These are phyloP conservation scores for Boletus vermiculosoides DNA, from an alignment of 768 basidiomycete species.

Conservation along the genomic window DNA sequence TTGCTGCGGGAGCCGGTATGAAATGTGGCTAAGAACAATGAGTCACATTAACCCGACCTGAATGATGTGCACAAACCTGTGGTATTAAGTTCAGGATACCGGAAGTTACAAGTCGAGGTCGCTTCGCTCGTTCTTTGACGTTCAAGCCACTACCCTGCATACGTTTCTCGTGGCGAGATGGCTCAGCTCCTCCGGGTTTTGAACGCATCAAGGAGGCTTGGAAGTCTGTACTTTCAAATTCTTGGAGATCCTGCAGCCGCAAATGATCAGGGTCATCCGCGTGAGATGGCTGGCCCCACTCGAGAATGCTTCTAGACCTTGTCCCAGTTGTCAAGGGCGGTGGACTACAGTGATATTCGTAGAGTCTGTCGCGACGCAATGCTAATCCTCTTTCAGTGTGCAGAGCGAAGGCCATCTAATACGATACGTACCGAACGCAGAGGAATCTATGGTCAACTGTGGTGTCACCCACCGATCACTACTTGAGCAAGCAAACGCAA, in stretches of 20 bases:
- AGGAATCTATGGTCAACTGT: constrained; percentile 8
- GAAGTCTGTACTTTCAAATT: constrained; percentile 42
- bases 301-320: constrained; percentile 17
- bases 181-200: neutral
- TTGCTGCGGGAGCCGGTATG: constrained; percentile 16
- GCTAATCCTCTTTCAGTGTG: constrained; percentile 19
- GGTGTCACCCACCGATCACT: constrained; percentile 21
- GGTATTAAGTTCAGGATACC: constrained; percentile 42
- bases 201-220: constrained; percentile 2
- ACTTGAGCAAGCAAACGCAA: constrained; percentile 18
- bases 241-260: constrained; percentile 40
- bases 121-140: constrained; percentile 28
- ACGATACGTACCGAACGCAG: constrained; percentile 23
- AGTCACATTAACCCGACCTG: constrained; percentile 4
- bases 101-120: constrained; percentile 34
- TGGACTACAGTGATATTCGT: constrained; percentile 22
- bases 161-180: constrained; percentile 11
- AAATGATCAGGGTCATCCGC: constrained; percentile 37
- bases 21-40: constrained; percentile 26
- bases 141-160: neutral
- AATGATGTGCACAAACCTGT: constrained; percentile 38
- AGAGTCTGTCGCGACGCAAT: constrained; percentile 17
- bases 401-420: neutral
- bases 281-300: constrained; percentile 40
- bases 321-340: constrained; percentile 9